These are phyloP conservation scores for Pichia manshurica DNA, from an alignment of 805 yeast species.

Conservation along the genomic window DNA sequence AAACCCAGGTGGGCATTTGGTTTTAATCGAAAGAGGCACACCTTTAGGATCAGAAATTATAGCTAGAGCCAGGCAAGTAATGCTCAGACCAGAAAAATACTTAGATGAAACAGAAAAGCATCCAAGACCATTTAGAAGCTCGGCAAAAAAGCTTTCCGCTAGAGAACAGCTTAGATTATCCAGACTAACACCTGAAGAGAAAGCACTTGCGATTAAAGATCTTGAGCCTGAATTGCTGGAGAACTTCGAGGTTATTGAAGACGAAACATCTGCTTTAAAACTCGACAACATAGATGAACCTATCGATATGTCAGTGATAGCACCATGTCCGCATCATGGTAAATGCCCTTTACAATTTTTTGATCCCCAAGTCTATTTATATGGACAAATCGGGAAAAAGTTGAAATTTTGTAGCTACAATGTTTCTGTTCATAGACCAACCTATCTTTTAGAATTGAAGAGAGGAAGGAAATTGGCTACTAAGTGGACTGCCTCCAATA, in stretches of 20 bases:
- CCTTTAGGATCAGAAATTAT: conserved; percentile 83
- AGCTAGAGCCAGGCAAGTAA: conserved; percentile 84
- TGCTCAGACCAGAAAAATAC: conserved; percentile 77
- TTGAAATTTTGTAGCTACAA: conserved; percentile 72
- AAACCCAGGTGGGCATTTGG: conserved; percentile 73
- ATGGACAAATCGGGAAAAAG: conserved; percentile 47
- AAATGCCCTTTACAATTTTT: conserved; percentile 81
- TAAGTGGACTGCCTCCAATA: conserved; percentile 57
- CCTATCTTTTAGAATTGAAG: conserved; percentile 74
- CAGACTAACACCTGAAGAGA: conserved; percentile 9
- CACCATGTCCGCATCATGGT: conserved; percentile 89
- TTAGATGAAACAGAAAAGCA: conserved; percentile 51
- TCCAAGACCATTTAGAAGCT: conserved; percentile 60
- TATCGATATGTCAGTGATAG: conserved; percentile 60
- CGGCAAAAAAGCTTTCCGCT: conserved; percentile 11
- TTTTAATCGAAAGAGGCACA: conserved; percentile 82
- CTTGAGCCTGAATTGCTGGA: conserved; percentile 25
- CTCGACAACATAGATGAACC: conserved; percentile 11
- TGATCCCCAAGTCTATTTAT: conserved; percentile 59
- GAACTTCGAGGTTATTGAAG: conserved; percentile 20
- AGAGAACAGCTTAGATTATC: conserved; percentile 9
- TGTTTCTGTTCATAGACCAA: conserved; percentile 70
- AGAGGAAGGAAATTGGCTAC: conserved; percentile 72
- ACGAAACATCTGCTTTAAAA: conserved; percentile 9
- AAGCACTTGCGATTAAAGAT: conserved; percentile 19